Base-by-base conservation (phyloP, 2,329 filamentous ascomycete species). In the Trichophaea hybrida region DNA sequence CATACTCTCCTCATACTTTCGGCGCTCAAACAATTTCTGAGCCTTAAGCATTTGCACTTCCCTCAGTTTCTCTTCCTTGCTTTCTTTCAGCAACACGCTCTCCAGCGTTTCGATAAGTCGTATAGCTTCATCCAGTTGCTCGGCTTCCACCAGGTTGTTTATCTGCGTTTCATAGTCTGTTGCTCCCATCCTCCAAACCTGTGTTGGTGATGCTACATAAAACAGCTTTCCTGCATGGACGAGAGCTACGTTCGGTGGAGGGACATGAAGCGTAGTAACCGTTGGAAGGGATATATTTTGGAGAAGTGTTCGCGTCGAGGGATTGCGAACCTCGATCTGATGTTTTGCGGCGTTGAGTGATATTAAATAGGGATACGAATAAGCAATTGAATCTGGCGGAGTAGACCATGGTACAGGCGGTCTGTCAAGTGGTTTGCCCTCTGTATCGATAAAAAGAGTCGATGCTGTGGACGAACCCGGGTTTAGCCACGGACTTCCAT, bases 211-310 rank as follows among this genome's bases (percentile, higher is more conserved):
- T 17, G 85, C 85, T 55, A 97, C 89, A 61, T 97, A 80, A 68
- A 98, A 98, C 0, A 90, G 91, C 71, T 98, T 98, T 2, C 88
- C 93, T 0, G 89, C 90, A 73, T 98, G 93, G 0, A 91, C 88
- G n/a, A 98, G 76, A 69, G 91, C 95, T 64, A 91, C 85, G 17
- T 88, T 94, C 0, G 91, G 90, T 54, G 94, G 89, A 0, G 90
- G 88, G 32, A 97, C 93, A 71, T 97, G 88, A 59, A 98, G 76
- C 63, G 90, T 83, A 35, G 80, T 86, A 1, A 91, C 91, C 12
- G 84, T 87, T 0, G 88, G 86, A 8, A 98, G 77, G 5, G 82
- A 77, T 55, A 98, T 84, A 0, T 82, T 88, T 73, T 98, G 93
- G 15, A 98, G 76, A 13, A 96, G 74, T n/a, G 84, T 93, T 50